phyloP scores from a whole-genome alignment of 441 rosid genomes.

The Isatis lusitanica region DNA sequence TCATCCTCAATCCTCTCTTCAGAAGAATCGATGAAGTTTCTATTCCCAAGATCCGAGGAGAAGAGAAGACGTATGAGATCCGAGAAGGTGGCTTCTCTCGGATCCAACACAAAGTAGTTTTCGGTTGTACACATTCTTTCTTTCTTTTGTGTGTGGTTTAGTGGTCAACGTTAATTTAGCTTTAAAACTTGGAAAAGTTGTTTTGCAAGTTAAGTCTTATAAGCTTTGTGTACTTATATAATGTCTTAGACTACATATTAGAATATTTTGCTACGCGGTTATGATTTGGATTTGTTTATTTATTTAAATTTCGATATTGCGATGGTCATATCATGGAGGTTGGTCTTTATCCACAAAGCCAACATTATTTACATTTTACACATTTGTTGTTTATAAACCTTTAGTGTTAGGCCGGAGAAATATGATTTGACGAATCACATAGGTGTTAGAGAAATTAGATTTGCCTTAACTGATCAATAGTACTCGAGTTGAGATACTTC shows the following conservation, averaged over 20 bases:
- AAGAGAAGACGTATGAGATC: constrained; percentile 49
- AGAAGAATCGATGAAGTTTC: constrained; percentile 44
- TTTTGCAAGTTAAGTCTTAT: constrained; percentile 24
- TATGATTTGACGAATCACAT: background rate
- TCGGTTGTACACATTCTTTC: constrained; percentile 11
- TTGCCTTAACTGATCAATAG: constrained; percentile 11
- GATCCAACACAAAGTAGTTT: constrained; percentile 44
- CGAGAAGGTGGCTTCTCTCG: constrained; percentile 47
- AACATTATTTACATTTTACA: background rate
- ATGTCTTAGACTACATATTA: background rate
- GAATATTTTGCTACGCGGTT: constrained; percentile 8
- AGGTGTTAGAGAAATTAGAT: background rate
- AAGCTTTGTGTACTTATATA: constrained; percentile 27
- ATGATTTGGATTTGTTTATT: no score
- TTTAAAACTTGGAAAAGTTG: constrained; percentile 24
- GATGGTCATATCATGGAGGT: background rate
- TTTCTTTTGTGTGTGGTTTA: background rate
- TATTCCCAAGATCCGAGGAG: constrained; percentile 38
- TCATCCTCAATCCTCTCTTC: constrained; percentile 11
- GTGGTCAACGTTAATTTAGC: constrained; percentile 16
- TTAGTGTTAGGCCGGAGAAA: background rate
- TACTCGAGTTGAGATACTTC: background rate
- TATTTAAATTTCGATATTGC: no score
- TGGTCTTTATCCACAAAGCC: constrained; percentile 5
- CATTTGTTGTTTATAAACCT: background rate